A percentile compares a stretch with the other conserved stretches of the same genome.
Conservation (phyloP, 2,329 filamentous ascomycete genomes). For the Curvularia verruculosa region DNA sequence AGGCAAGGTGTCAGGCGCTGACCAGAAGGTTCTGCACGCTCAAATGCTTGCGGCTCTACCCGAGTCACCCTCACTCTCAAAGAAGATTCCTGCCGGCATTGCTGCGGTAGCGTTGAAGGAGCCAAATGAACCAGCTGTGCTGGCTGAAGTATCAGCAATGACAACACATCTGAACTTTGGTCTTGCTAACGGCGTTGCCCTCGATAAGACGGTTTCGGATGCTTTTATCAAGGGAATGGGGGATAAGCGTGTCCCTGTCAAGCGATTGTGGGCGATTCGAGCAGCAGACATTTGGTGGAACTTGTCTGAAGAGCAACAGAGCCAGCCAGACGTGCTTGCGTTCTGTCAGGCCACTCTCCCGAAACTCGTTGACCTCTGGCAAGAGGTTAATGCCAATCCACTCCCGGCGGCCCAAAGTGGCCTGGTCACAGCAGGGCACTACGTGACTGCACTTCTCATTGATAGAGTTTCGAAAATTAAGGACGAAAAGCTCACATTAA, state of each 20-base stretch:
- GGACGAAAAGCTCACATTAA: conserved; percentile 61
- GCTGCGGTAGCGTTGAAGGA: conserved; percentile 78
- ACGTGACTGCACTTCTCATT: conserved; percentile 68
- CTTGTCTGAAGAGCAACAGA: conserved; percentile 56
- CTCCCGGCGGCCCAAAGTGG: conserved; percentile 80
- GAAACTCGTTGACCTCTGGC: conserved; percentile 73
- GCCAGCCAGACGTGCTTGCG: conserved; percentile 54
- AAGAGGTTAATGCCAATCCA: conserved; percentile 79
- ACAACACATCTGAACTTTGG: conserved; percentile 68
- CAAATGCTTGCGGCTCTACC: conserved; percentile 71
- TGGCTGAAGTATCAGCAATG: conserved; percentile 75
- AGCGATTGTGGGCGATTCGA: conserved; percentile 80
- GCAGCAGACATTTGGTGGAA: conserved; percentile 73
- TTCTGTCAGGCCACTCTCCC: conserved; percentile 59
- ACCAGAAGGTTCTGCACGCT: conserved; percentile 82
- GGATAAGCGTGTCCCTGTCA: conserved; percentile 81
- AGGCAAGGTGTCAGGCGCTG: conserved; percentile 81
- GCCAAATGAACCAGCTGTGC: conserved; percentile 82
- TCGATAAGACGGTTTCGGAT: conserved; percentile 72
- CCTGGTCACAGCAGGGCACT: conserved; percentile 78
- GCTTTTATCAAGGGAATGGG: conserved; percentile 78
- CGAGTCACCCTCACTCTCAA: conserved; percentile 65
- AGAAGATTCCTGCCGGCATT: conserved; percentile 70
- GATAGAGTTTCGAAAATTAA: conserved; percentile 61
- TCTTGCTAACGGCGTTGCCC: conserved; percentile 63